Evolutionary conservation across 345 rosid genomes (phyloP), one percentile per base, ranked within the genome.

Genomic region (Moringa oleifera): DNA sequence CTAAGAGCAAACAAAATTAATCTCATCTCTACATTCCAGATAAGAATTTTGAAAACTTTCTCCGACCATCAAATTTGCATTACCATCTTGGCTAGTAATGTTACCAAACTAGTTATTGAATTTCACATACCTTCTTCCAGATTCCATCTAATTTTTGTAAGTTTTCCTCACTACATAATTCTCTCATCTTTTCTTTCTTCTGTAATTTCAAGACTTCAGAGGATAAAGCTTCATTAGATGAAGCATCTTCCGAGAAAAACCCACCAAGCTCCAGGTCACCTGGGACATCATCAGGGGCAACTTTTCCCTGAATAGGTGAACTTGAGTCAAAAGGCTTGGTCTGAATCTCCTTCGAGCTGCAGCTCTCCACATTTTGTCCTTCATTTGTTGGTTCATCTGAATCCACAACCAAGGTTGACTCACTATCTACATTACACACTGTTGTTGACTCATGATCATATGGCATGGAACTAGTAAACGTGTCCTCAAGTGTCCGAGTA

Each of bases 71-170:
- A 7, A 41, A 41, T 41, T 41, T 15, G 47, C 47, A 41, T 41
- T 41, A 41, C 13, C 47, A 41, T 41, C 47, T 33, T 41, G 47
- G 13, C 13, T 41, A 28, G 2, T 41, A 41, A 5, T 11, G 12
- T 41, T 4, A 41, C 47, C 13, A 5, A 41, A 41, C 47, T 5
- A 51, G 70, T 31, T 51, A 59, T 45, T 18, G 18, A 20, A 63
- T 20, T 28, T 52, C 54, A 58, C 31, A 70, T 75, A 92, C 98
- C 98, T 92, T 87, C 79, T 83, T 92, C 98, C 98, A 92, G 64
- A 92, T 81, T 51, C 98, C 96, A 20, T 85, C 84, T 73, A 89
- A 74, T 82, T 84, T 89, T 74, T 63, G 81, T 36, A 87, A 62
- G 76, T 83, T 80, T 74, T 85, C 80, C 78, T 76, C 93, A 68